Conservation (phyloP, 768 basidiomycete genomes). For the Strobilomyces confusus region DNA sequence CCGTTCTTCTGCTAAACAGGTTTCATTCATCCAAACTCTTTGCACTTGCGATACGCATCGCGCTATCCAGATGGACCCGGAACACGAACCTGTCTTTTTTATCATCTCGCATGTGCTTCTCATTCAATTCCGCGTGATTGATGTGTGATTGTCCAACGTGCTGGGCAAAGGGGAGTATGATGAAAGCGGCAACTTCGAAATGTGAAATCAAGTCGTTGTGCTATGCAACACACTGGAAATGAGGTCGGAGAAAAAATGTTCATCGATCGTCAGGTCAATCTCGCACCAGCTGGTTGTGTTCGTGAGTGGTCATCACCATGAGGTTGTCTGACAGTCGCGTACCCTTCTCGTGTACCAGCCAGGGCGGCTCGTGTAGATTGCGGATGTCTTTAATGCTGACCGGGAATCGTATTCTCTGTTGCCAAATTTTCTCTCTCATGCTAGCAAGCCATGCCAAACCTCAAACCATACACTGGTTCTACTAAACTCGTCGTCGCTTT, state of each 20-base stretch:
- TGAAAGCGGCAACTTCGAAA: background rate
- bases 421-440: background rate
- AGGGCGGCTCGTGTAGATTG: background rate
- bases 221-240: background rate
- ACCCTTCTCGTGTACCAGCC: background rate
- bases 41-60: background rate
- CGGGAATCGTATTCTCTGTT: background rate
- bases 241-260: background rate
- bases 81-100: background rate
- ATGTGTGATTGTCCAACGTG: background rate
- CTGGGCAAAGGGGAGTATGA: background rate
- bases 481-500: background rate
- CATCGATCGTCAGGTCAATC: background rate
- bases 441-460: background rate
- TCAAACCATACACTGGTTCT: background rate
- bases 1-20: background rate
- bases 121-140: background rate
- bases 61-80: background rate
- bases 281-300: background rate
- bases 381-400: background rate
- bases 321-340: background rate
- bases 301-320: background rate
- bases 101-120: background rate
- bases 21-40: background rate
- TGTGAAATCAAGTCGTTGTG: background rate